Base-by-base conservation (phyloP, 371 early-diverging fungal species). In the Circinella minor region DNA sequence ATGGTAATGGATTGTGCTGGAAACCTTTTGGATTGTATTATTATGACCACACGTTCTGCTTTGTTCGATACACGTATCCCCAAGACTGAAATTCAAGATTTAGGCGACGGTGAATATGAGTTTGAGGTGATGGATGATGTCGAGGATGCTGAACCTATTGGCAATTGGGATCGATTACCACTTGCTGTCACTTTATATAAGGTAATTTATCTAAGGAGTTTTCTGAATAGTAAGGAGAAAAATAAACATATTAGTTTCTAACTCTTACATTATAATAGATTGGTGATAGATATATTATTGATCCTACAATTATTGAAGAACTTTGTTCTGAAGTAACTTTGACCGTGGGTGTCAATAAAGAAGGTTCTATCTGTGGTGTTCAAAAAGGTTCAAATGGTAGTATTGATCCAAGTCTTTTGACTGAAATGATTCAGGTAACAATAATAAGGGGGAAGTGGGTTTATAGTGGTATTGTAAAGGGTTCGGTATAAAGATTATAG, bases 1-100 rank as follows among this genome's bases (percentile, higher is more conserved):
- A 82, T 97, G 88, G 94, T 97, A 14, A 85, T 98, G 78, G 96
- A 94, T 66, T 92, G 90, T 68, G 95, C 89, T 39, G 98, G 98
- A 13, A 94, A 94, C 70, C 68, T 97, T 34, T 74, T 94, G 18
- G 98, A 98, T 76, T 84, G 93, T 34, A 85, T 96, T 67, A 87
- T 93, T 39, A 86, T 94, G 81, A 95, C 96, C 14, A 84, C 90
- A 1, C 87, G 95, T 34, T 96, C 93, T 2, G 97, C 98, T 15
- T 78, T 98, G 39, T 80, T 84, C 69, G 92, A 95, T 71, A 94
- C 97, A 13, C 86, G 87, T 70, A 89, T 97, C 61, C 96, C 98
- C 14, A 89, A 91, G 63, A 92, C 93, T 7, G 86, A 89, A 36
- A 85, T 94, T 6, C 86, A 89, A 72, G 88, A 89, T 36, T 72